phyloP scores from a whole-genome alignment of 1,284 basidiomycete species.

The Laetiporus sulphureus region DNA sequence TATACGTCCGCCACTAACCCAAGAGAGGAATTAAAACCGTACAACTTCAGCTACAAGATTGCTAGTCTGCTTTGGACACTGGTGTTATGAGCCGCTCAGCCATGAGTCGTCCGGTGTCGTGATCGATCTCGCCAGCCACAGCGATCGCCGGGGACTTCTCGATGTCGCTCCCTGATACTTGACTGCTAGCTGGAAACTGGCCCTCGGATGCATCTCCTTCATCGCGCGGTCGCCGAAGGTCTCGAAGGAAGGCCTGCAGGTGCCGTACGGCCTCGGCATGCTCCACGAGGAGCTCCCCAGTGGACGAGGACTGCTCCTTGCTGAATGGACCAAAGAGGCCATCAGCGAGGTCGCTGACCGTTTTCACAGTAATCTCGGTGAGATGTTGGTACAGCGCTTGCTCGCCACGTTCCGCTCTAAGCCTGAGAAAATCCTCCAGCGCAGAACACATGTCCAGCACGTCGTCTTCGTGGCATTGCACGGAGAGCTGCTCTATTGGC shows the following conservation, averaged over 20 bases:
- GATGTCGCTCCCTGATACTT: slow-evolving; percentile 5
- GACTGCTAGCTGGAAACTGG: no score
- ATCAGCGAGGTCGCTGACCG: slow-evolving; percentile 24
- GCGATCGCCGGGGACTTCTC: slow-evolving; percentile 12
- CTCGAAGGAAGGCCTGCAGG: slow-evolving; percentile 27
- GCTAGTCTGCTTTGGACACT: no score
- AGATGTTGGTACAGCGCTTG: slow-evolving; percentile 25
- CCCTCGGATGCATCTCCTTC: no score
- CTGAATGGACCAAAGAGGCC: slow-evolving; percentile 16
- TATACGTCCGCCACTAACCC: no score
- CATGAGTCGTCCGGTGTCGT: no score
- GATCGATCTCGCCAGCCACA: slow-evolving; percentile 4
- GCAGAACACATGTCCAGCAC: slow-evolving; percentile 49
- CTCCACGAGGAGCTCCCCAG: slow-evolving; percentile 16
- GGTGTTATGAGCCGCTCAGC: no score
- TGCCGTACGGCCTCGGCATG: slow-evolving; percentile 24
- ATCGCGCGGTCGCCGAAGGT: slow-evolving; percentile 22
- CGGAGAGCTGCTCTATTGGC: slow-evolving; percentile 49
- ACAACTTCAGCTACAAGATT: no score
- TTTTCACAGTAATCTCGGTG: slow-evolving; percentile 22
- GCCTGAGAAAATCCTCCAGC: slow-evolving; percentile 47
- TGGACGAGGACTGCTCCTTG: slow-evolving; percentile 9
- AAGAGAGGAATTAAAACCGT: no score
- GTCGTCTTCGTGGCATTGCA: slow-evolving; percentile 56
- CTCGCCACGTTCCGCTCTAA: slow-evolving; percentile 41